Base-by-base conservation (phyloP, 495 filamentous ascomycete species). In the Penicillium egyptiacum region DNA sequence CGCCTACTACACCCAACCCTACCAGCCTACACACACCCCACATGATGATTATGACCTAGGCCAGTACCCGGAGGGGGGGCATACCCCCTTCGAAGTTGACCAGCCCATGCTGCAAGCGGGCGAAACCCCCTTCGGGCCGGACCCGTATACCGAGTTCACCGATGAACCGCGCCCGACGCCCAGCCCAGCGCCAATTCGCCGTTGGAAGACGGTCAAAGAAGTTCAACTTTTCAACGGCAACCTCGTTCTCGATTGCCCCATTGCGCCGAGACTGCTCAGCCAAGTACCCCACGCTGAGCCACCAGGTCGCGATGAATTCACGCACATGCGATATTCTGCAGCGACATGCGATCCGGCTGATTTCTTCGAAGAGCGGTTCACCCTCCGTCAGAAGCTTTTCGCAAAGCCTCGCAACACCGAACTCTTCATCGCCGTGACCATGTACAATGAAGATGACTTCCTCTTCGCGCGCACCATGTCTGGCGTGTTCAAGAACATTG, bases 361-460 rank as follows among this genome's bases (percentile, higher is more conserved):
- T 25, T 99, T 98, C 73, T 91, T 86, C 62, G 82, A 84, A 28
- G 82, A 94, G 64, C 87, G 91, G 58, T 98, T 97, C 63, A 98
- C 94, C 0, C 79, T 99, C 51, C 90, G 95, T 35, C 95, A 99
- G 74, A 86, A 86, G 70, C 83, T 99, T 10, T 98, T 98, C 71
- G 90, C 90, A 53, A 96, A 96, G 72, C 87, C 91, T 11, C 79
- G 95, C 41, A 87, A 96, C 64, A 99, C 95, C 0, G 95, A 99
- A 76, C 81, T 99, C 0, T 98, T 99, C 74, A 97, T 99, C 67
- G 94, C 90, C 8, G 83, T 99, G 40, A 99, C 95, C 30, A 99
- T 99, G 95, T 99, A 96, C 76, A 99, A 99, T 65, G 95, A 99
- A 70, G 92, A 99, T 68, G 95, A 98, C 56, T 89, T 96, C 57